These are phyloP conservation scores for Euclidium syriacum DNA, from an alignment of 345 rosid genomes.

Conservation along the genomic window DNA sequence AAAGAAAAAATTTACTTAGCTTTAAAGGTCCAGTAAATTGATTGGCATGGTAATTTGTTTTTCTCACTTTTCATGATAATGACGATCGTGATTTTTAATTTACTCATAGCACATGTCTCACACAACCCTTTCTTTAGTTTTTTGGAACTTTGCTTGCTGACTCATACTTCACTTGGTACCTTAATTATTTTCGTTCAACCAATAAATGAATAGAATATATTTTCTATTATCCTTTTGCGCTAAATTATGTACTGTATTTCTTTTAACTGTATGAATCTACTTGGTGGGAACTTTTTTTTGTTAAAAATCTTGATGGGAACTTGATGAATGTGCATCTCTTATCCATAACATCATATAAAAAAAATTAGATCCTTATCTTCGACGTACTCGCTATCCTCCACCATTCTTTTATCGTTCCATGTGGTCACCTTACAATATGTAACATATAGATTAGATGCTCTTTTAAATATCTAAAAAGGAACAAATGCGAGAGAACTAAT, in stretches of 20 bases:
- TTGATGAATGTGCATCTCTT: conserved; percentile 3
- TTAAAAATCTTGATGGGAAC: neutral
- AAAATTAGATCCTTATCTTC: conserved; percentile 19
- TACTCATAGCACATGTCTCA: conserved; percentile 25
- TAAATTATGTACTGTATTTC: neutral
- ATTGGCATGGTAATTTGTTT: neutral
- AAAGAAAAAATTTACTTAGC: too few relatives aligned
- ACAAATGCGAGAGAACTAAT: conserved; percentile 1
- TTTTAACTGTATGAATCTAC: neutral
- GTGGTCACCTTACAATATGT: conserved; percentile 11
- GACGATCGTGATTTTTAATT: conserved; percentile 10
- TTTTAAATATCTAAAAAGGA: conserved; percentile 1
- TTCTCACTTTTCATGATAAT: conserved; percentile 11
- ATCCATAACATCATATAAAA: neutral
- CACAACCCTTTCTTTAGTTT: too few relatives aligned
- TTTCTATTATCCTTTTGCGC: neutral
- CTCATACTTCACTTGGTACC: conserved; percentile 27
- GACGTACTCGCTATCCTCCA: conserved; percentile 18
- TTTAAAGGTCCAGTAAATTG: neutral
- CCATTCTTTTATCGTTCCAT: conserved; percentile 22
- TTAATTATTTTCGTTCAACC: conserved; percentile 21
- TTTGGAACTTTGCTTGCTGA: conserved; percentile 29
- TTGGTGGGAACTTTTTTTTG: neutral
- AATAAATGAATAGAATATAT: neutral
- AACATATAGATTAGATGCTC: conserved; percentile 15